These are phyloP conservation scores for Aspergillus pseudotamarii DNA, from an alignment of 2,329 filamentous ascomycete genomes.

Conservation along the genomic window DNA sequence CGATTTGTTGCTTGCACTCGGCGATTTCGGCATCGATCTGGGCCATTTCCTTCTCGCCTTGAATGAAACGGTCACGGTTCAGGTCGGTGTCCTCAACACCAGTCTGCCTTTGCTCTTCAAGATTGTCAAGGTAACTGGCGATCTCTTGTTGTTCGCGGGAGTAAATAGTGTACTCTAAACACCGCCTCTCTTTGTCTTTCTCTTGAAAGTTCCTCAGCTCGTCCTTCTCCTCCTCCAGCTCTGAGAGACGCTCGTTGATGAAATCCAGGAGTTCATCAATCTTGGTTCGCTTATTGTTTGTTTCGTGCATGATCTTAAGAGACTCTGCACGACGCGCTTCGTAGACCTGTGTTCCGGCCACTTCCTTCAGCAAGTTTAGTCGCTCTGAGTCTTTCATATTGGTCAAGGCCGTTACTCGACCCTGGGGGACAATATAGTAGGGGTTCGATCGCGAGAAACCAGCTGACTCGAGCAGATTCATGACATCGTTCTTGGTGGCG, in stretches of 20 bases:
- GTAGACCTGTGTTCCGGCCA: slow-evolving; percentile 97
- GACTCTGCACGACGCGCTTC: slow-evolving; percentile 89
- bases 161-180: slow-evolving; percentile 92
- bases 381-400: slow-evolving; percentile 98
- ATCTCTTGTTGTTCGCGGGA: slow-evolving; percentile 84
- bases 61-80: slow-evolving; percentile 73
- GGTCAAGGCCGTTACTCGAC: slow-evolving; percentile 90
- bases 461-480: slow-evolving; percentile 92
- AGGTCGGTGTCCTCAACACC: slow-evolving; percentile 84
- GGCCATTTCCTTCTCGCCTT: slow-evolving; percentile 77
- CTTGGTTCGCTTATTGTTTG: slow-evolving; percentile 89
- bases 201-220: slow-evolving; percentile 93
- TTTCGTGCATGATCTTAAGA: slow-evolving; percentile 95
- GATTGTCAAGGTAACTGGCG: slow-evolving; percentile 73
- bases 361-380: slow-evolving; percentile 88
- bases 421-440: slow-evolving; percentile 98
- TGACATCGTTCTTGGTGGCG: slow-evolving; percentile 89
- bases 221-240: slow-evolving; percentile 96
- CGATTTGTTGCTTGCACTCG: slow-evolving; percentile 77
- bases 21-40: slow-evolving; percentile 78
- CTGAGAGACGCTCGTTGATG: slow-evolving; percentile 84
- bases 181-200: slow-evolving; percentile 87
- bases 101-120: slow-evolving; percentile 79
- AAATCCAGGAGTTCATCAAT: slow-evolving; percentile 91
- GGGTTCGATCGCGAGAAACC: slow-evolving; percentile 97